Evolutionary conservation across 2,329 filamentous ascomycete genomes (phyloP), one percentile per base, ranked within the genome.

Genomic region (Neophaeococcomyces aloes): DNA sequence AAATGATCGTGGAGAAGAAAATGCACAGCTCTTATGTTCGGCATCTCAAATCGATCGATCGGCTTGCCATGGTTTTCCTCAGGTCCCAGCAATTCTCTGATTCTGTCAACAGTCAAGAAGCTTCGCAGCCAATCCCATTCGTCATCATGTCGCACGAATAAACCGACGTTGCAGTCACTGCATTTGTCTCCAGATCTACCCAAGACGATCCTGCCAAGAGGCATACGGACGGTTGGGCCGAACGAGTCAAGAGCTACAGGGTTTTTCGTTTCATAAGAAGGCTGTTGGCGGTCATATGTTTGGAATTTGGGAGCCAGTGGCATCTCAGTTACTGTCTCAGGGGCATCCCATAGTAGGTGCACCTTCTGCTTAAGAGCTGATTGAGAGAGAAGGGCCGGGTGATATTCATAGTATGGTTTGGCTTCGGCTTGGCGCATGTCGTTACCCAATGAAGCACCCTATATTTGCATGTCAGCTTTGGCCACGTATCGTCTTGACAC

Each of bases 141-240:
- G 27, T 68, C 63, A 1, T 52, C 53, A 25, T 58, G 51, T 1
- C 62, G 59, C 3, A 66, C 62, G 42, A 67, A 75, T 47, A 71
- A 63, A 0, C 68, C 68, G 3, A 68, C 58, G 37, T 71, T 71
- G 32, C 58, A 61, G 48, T 71, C 63, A 0, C 59, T 59, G 0
- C 62, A 65, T 46, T 71, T 71, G 40, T 71, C 68, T 0, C 64
- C 63, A 3, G 59, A 64, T 3, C 63, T 57, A 4, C 54, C 62
- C 14, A 59, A 58, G 2, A 62, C 62, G 3, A 66, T 53, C 46
- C 51, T 57, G 17, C 63, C 63, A 3, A 66, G 41, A 0, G 58
- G 59, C 1, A 51, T 55, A 3, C 48, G 51, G 23, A 46, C 51
- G 1, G 54, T 57, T 2, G 53, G 50, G 2, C 56, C 58, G 41